These are phyloP conservation scores for Melanogaster broomeanus DNA, from an alignment of 768 basidiomycete genomes.

Conservation along the genomic window DNA sequence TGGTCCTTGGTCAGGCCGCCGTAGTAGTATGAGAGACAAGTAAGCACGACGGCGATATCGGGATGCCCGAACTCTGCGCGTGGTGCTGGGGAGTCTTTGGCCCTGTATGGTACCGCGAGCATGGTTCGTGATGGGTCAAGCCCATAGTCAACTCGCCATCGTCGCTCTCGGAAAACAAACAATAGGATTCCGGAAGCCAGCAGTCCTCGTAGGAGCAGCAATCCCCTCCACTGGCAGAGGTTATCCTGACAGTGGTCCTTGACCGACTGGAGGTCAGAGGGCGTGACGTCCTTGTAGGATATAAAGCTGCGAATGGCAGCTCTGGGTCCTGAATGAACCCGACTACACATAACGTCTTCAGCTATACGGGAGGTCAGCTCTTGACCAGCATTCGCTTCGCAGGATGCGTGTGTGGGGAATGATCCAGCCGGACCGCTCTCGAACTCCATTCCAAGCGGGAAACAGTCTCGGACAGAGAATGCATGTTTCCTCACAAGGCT, in stretches of 20 bases:
- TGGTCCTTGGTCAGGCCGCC: conserved; percentile 43
- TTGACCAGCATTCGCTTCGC: not conserved
- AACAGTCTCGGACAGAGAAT: not conserved
- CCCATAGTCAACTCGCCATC: conserved; percentile 57
- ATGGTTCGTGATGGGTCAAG: conserved; percentile 42
- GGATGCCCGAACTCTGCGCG: conserved; percentile 56
- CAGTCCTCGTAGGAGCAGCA: conserved; percentile 49
- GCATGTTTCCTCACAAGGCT: conserved; percentile 22
- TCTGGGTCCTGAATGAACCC: conserved; percentile 16
- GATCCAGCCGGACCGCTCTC: not conserved
- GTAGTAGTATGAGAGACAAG: conserved; percentile 52
- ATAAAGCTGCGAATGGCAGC: conserved; percentile 25
- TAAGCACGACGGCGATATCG: conserved; percentile 46
- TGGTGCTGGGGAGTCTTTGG: conserved; percentile 49
- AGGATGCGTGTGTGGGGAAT: conserved; percentile 10
- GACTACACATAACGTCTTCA: conserved; percentile 18
- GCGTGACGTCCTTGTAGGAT: conserved; percentile 7
- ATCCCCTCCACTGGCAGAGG: conserved; percentile 34
- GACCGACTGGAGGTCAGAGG: conserved; percentile 6
- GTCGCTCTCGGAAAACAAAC: conserved; percentile 37
- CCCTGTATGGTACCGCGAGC: conserved; percentile 55
- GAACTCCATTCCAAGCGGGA: conserved; percentile 4
- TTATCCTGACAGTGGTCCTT: conserved; percentile 12
- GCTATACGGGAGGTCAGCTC: not conserved
- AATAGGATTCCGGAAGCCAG: conserved; percentile 42